Evolutionary conservation across 176 grass and related monocot genomes (phyloP), one percentile per base, ranked within the genome.

Genomic region (Melocanna baccifera): DNA sequence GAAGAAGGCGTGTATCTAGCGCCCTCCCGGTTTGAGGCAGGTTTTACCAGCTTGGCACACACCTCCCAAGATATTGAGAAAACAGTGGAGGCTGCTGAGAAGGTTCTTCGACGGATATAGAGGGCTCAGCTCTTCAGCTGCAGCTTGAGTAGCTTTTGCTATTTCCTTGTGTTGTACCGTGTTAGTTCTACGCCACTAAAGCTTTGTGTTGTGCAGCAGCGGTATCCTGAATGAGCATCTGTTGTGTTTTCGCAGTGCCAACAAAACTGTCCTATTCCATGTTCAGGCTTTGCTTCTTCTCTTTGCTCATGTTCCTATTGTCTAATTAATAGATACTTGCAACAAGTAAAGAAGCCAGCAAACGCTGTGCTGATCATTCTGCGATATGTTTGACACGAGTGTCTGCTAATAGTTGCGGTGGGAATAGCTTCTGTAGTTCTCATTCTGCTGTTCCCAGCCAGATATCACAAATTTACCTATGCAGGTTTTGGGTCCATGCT

Each of bases 1-100:
- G 93, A 99, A 85, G 96, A 99, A 92, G 96, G 96, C 9, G 93
- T 99, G 34, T 99, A 99, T 85, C 62, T 99, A 15, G 96, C 96
- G 0, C 96, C 96, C 1, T 99, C 96, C 10, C 96, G 96, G 83
- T 99, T 94, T 8, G 96, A 99, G 77, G 96, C 96, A 0, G 96
- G 96, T 9, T 99, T 99, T 81, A 99, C 96, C 56, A 99, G 96
- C 75, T 86, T 99, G 83, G 96, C 96, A 6, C 96, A 99, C 64
- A 91, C 91, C 13, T 64, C 91, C 67, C 80, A 82, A 75, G 96
- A 99, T 76, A 94, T 96, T 6, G 83, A 96, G 77, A 80, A 92
- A 39, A 99, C 96, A 1, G 34, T 99, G 1, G 83, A 89, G 87
- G 96, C 96, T 29, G 96, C 93, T 37, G 91, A 94, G 81, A 99